A percentile compares a stretch with the other conserved stretches of the same genome.
Conservation (phyloP, 176 grass and related monocot genomes). For the Hsuehochloa calcarea region DNA sequence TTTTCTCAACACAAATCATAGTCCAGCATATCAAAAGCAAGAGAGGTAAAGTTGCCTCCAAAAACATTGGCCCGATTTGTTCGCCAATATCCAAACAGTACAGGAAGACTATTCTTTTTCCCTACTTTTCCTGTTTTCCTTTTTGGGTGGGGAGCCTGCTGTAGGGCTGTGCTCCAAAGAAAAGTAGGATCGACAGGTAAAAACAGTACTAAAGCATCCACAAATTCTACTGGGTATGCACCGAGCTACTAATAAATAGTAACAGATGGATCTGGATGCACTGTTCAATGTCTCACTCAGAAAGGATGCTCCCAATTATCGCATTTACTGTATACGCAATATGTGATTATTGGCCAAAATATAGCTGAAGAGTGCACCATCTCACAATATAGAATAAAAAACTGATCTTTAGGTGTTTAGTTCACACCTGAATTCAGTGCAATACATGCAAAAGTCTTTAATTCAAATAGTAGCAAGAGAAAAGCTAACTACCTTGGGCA, state of each 20-base stretch:
- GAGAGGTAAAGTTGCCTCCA: background rate
- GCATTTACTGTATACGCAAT: background rate
- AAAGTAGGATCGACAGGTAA: constrained; percentile 1
- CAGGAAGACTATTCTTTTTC: background rate
- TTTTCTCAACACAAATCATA: background rate
- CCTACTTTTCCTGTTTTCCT: background rate
- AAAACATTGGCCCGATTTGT: background rate
- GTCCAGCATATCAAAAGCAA: background rate
- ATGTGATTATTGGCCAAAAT: background rate
- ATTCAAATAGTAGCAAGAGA: constrained; percentile 29
- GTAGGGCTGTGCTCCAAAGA: background rate
- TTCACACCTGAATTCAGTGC: constrained; percentile 8
- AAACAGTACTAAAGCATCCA: background rate
- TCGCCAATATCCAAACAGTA: background rate
- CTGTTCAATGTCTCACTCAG: background rate
- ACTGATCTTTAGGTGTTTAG: background rate
- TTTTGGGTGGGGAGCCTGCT: background rate
- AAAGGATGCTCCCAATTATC: background rate
- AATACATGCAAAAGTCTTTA: constrained; percentile 31
- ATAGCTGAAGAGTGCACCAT: background rate
- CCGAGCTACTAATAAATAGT: background rate
- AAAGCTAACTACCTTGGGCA: constrained; percentile 51
- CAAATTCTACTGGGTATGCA: background rate
- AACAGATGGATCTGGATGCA: background rate
- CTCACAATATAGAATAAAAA: background rate